phyloP scores from a whole-genome alignment of 192 early-diverging fungal species.

The Paraglomus occultum region DNA sequence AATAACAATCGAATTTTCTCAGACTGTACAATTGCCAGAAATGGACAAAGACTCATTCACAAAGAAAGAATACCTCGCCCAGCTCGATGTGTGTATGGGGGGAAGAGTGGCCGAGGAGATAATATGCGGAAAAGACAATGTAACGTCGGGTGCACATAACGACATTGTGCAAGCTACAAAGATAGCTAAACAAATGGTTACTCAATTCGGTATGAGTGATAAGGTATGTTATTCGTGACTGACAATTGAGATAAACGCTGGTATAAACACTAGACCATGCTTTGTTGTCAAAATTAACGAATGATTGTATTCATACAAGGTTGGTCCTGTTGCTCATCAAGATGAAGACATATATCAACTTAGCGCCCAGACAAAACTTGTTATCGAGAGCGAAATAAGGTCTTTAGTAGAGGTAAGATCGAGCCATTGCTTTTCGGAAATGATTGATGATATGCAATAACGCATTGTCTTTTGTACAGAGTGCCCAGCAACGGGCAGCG shows the following conservation, averaged over 20 bases:
- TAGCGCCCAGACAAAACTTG: slow-evolving; percentile 69
- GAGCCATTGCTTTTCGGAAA: background rate
- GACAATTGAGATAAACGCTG: background rate
- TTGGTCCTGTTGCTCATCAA: slow-evolving; percentile 78
- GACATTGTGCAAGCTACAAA: slow-evolving; percentile 90
- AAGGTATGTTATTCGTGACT: slow-evolving; percentile 36
- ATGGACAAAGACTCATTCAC: slow-evolving; percentile 80
- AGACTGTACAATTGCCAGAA: slow-evolving; percentile 91
- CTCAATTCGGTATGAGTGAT: slow-evolving; percentile 92
- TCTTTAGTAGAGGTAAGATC: slow-evolving; percentile 61
- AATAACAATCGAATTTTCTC: background rate
- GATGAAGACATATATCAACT: slow-evolving; percentile 73
- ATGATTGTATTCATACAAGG: slow-evolving; percentile 8
- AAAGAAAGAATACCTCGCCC: slow-evolving; percentile 79
- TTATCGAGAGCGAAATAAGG: slow-evolving; percentile 89
- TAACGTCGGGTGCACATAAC: slow-evolving; percentile 90
- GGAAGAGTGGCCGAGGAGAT: slow-evolving; percentile 98
- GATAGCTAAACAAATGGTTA: slow-evolving; percentile 90
- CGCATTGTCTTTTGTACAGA: slow-evolving; percentile 32
- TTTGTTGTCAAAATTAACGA: too few relatives aligned
- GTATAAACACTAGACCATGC: background rate
- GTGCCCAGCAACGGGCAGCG: slow-evolving; percentile 67
- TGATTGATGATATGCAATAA: too few relatives aligned
- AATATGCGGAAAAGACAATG: slow-evolving; percentile 90
- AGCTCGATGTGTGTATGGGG: slow-evolving; percentile 96